Conservation (phyloP, 2,329 filamentous ascomycete species). For the Coniochaeta sp. region DNA sequence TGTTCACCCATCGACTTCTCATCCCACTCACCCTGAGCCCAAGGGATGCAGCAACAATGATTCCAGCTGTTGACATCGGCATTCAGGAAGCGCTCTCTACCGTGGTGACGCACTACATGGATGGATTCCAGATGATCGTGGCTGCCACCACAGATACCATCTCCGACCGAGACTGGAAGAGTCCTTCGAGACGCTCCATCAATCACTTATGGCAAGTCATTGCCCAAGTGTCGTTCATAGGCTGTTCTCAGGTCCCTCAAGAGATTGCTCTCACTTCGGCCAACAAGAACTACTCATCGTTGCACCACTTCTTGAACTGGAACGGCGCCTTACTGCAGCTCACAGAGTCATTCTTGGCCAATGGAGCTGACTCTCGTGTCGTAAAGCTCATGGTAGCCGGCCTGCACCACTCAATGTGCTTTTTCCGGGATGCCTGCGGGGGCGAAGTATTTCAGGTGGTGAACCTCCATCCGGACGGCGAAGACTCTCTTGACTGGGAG, state of each 20-base stretch:
- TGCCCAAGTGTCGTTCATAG: conserved; percentile 39
- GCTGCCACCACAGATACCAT: conserved; percentile 14
- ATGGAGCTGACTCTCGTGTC: conserved; percentile 15
- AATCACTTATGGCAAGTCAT: conserved; percentile 22
- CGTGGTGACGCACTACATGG: conserved; percentile 25
- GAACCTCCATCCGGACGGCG: conserved; percentile 3
- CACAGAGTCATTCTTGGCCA: conserved; percentile 8
- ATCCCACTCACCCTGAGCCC: conserved; percentile 17
- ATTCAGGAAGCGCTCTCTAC: conserved; percentile 32
- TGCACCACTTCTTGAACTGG: conserved; percentile 31
- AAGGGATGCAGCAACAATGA: conserved; percentile 3
- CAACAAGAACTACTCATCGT: conserved; percentile 8
- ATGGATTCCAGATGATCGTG: conserved; percentile 26
- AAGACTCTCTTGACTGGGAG: conserved; percentile 9
- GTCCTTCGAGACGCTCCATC: conserved; percentile 12
- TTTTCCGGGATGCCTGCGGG: conserved; percentile 30
- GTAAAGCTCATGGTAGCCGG: conserved; percentile 31
- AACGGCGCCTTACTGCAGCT: conserved; percentile 21
- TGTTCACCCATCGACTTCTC: conserved; percentile 11
- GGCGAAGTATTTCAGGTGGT: conserved; percentile 7
- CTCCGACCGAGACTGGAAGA: conserved; percentile 15
- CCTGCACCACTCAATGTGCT: conserved; percentile 20
- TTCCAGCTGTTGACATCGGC: conserved; percentile 25
- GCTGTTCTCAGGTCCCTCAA: conserved; percentile 36
- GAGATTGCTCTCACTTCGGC: conserved; percentile 10